Evolutionary conservation across 208 protist genomes (phyloP), one percentile per base, ranked within the genome.

Genomic region (Trypanosoma platydactyli): DNA sequence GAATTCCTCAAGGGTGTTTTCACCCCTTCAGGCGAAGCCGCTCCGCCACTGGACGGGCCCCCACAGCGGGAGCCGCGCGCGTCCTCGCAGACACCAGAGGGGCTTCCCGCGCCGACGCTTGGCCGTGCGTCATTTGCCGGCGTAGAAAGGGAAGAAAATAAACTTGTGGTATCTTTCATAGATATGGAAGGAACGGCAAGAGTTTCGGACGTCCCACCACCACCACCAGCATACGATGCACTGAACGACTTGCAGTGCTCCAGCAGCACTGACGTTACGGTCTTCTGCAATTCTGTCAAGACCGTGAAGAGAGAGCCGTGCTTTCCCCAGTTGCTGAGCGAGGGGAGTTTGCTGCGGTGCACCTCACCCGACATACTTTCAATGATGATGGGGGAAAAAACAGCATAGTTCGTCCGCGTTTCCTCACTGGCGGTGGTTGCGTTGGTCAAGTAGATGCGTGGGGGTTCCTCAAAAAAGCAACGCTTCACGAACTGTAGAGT

Each of bases 201-300:
- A 9, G 33, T 9, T 38, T 38, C 33, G 5, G 33, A 38, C 9
- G 33, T 9, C 33, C 33, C 9, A 9, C 33, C 33, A 38, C 33
- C 9, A 9, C 33, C 33, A 38, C 33, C 33, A 38, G 33, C 9
- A 38, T 38, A 9, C 33, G 33, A 38, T 38, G 12, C 5, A n/a
- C 12, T 15, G 3, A 20, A 45, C 41, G 3, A 22, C 50, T 61
- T 41, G 20, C 49, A 57, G 46, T 73, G 54, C 29, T 59, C 33
- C 24, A 60, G 6, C 16, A 73, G 15, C 15, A 73, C 30, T 27
- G 18, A 51, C 18, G 52, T 60, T n/a, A 41, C 59, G 3, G 50
- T 62, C 30, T 76, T 35, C 38, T 76, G 70, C 33, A 76, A 24
- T 25, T 76, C 70, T 35, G 25, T 35, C 44, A 76, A 58, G 2